Conservation (phyloP, 305 asterid genomes). For the Fraxinus sp. region DNA sequence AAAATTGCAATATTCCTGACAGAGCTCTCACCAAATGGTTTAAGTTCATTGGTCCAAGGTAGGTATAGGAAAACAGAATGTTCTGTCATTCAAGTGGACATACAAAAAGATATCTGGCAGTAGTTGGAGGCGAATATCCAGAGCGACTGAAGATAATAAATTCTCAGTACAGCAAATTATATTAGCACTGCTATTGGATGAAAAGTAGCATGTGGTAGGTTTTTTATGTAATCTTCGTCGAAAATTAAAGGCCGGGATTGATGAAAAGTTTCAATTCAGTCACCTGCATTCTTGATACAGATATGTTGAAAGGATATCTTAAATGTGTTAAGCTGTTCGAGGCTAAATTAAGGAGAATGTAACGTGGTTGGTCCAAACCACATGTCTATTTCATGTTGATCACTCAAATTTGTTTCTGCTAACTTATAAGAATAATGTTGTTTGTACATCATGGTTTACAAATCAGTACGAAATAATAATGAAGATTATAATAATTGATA, state of each 20-base stretch:
- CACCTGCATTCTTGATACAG: neutral
- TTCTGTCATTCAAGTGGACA: neutral
- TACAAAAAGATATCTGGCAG: neutral
- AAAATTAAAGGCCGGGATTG: neutral
- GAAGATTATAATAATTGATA: too few relatives aligned
- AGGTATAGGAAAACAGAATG: neutral
- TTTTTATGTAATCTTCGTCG: neutral
- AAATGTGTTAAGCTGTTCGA: neutral
- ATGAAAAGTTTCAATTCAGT: neutral
- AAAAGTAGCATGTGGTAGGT: neutral
- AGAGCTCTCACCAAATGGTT: neutral
- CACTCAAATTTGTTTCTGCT: too few relatives aligned
- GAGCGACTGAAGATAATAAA: neutral
- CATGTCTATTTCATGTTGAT: too few relatives aligned
- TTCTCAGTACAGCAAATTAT: neutral
- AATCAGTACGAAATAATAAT: too few relatives aligned
- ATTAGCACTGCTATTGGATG: neutral
- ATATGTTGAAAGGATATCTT: neutral
- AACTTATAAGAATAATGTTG: too few relatives aligned
- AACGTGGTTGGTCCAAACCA: too few relatives aligned
- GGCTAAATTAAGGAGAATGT: neutral
- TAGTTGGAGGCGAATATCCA: neutral
- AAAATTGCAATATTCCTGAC: slow-evolving; percentile 1
- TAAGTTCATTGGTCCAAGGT: neutral
- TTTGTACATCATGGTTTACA: too few relatives aligned